Conservation (phyloP, 2,329 filamentous ascomycete species). For the Hansfordia pulvinata region DNA sequence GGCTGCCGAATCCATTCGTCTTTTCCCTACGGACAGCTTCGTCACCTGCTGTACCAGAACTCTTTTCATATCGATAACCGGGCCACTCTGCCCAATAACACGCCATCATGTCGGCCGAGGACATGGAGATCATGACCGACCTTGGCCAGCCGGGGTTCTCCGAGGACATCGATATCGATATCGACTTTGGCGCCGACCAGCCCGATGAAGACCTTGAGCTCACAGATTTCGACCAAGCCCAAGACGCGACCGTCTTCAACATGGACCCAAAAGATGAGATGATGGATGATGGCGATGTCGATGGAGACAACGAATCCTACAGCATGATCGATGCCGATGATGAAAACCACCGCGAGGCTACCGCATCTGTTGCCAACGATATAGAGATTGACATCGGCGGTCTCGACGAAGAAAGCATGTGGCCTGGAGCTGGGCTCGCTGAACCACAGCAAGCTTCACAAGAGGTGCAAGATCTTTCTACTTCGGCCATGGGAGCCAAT, state of each 20-base stretch:
- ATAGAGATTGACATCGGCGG: conserved; percentile 18
- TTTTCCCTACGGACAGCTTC: too few species aligned
- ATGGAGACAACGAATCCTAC: conserved; percentile 17
- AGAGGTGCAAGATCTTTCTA: conserved; percentile 9
- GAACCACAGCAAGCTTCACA: conserved; percentile 5
- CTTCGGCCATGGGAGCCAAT: too few species aligned
- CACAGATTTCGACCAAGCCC: conserved; percentile 14
- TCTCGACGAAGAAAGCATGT: conserved; percentile 10
- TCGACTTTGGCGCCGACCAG: conserved; percentile 16
- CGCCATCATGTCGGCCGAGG: conserved; percentile 16
- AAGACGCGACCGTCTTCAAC: conserved; percentile 15
- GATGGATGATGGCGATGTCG: conserved; percentile 18
- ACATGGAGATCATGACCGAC: conserved; percentile 20
- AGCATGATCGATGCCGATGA: conserved; percentile 19
- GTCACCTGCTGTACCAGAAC: too few species aligned
- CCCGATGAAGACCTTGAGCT: conserved; percentile 18
- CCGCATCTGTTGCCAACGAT: conserved; percentile 11
- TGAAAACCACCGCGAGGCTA: conserved; percentile 10
- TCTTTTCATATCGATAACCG: too few species aligned
- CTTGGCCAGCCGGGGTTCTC: conserved; percentile 13
- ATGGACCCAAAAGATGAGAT: conserved; percentile 17
- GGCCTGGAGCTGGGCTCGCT: conserved; percentile 11
- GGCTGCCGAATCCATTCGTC: too few species aligned
- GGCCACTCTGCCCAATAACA: too few species aligned
- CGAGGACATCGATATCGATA: conserved; percentile 20